Evolutionary conservation across 169 alveolate species (phyloP).

Genomic region (Babesia bigemina): DNA sequence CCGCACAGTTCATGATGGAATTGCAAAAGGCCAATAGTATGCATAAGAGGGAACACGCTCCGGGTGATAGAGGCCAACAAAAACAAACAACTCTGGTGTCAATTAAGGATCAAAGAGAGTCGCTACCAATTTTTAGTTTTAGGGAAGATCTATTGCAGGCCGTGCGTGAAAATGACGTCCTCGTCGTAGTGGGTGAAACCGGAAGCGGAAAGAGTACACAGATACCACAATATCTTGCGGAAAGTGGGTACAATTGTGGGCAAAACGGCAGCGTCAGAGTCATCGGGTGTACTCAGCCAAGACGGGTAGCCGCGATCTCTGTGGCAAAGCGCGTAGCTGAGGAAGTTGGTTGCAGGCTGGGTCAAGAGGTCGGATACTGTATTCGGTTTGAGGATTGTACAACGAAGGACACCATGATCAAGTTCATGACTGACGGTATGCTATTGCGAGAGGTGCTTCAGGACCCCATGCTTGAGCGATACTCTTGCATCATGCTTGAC

Average conservation of each 20-base stretch:
- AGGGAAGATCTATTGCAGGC: slow-evolving; percentile 91
- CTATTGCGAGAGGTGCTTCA: slow-evolving; percentile 95
- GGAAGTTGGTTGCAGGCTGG: slow-evolving; percentile 97
- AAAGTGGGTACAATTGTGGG: slow-evolving; percentile 86
- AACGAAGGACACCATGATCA: slow-evolving; percentile 94
- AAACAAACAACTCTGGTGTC: slow-evolving; percentile 34
- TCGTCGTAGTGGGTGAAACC: slow-evolving; percentile 99
- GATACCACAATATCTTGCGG: slow-evolving; percentile 94
- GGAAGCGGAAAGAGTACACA: slow-evolving; percentile 99
- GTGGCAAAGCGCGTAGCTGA: slow-evolving; percentile 97
- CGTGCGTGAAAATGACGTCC: slow-evolving; percentile 86
- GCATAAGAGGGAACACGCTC: neutral
- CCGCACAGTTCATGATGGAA: slow-evolving; percentile 77
- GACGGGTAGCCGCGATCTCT: slow-evolving; percentile 98
- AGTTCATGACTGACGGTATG: slow-evolving; percentile 99
- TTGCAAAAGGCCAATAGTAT: slow-evolving; percentile 62
- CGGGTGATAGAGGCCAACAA: neutral
- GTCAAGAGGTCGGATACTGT: slow-evolving; percentile 95
- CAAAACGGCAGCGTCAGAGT: slow-evolving; percentile 87
- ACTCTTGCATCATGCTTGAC: slow-evolving; percentile 95
- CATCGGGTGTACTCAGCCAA: slow-evolving; percentile 98
- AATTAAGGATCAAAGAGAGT: slow-evolving; percentile 91
- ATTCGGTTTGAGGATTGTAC: slow-evolving; percentile 98
- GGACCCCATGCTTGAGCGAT: slow-evolving; percentile 88
- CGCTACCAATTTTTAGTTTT: slow-evolving; percentile 93